phyloP scores from a whole-genome alignment of 208 protist genomes.

The Leishmania aethiopica region DNA sequence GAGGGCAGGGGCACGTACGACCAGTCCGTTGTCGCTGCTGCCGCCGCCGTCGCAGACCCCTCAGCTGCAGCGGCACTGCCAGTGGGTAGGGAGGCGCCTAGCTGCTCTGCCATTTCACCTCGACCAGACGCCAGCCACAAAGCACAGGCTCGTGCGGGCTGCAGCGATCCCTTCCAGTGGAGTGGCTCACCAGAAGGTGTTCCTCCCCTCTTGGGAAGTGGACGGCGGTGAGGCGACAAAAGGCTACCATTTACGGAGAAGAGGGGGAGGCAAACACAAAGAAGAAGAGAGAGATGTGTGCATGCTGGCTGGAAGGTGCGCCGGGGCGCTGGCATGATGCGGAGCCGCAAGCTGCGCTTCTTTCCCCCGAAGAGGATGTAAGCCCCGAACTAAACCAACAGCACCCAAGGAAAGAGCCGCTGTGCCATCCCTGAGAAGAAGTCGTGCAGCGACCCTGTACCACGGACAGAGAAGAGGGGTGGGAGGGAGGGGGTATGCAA shows the following conservation, averaged over 20 bases:
- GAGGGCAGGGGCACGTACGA: slow-evolving; percentile 26
- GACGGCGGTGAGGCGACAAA: neutral
- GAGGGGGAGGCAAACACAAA: neutral
- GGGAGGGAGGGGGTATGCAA: neutral
- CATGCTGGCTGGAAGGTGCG: neutral
- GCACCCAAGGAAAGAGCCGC: neutral
- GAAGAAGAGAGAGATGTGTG: neutral
- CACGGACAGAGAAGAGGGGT: too few relatives aligned
- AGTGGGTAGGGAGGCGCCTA: neutral
- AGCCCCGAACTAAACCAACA: neutral
- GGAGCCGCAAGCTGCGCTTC: neutral
- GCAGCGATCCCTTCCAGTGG: neutral
- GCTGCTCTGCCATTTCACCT: neutral
- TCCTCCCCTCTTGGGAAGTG: neutral
- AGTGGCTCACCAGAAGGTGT: too few relatives aligned
- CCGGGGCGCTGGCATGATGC: neutral
- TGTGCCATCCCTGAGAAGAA: neutral
- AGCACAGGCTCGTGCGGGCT: neutral
- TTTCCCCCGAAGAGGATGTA: neutral
- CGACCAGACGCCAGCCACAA: neutral
- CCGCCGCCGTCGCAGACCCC: neutral
- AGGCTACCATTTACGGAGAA: neutral
- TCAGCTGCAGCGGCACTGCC: neutral
- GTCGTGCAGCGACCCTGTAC: neutral
- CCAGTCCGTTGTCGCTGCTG: slow-evolving; percentile 14